Base-by-base conservation (phyloP, 257 asterid species). In the Plantago elongata region DNA sequence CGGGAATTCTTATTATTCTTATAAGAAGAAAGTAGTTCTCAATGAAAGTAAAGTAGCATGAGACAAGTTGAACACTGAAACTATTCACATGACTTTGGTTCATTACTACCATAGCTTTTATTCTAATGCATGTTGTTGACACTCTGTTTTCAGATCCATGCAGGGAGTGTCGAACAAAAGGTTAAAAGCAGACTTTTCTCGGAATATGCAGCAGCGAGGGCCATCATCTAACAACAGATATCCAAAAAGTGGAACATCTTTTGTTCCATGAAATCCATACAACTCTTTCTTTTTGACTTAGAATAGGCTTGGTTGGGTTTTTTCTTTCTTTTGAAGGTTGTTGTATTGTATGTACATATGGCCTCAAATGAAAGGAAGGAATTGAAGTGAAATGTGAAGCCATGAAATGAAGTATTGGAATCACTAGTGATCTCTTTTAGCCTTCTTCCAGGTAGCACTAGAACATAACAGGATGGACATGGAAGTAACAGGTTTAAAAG, bases 121-220 rank as follows among this genome's bases (percentile, higher is more conserved):
- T 29, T 65, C 48, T 16, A 17, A 27, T 55, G 45, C 22, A 44
- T 57, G 65, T 69, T 29, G 48, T 65, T 49, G 34, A 70, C 22
- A 50, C 13, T 2, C 51, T 46, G 45, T 66, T 49, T 67, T 63
- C 88, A 90, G 98, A 73, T 74, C 87, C 13, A 75, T 83, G 84
- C 96, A 75, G 72, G 92, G 83, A 29, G 66, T 84, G 69, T 51
- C 94, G 9, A 82, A 66, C 81, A 90, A 90, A 72, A 81, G 95
- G 72, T 46, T 70, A 27, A 90, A 75, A 69, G 88, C 80, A 45
- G 96, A 90, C n/a, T 79, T 73, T 60, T 64, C 90, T 49, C 70
- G 89, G 60, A 67, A 57, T 63, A 51, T 87, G 71, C 95, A 79
- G 71, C 95, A 79, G 54, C 77, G 94, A 29, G 66, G 75, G 81